Evolutionary conservation across 768 basidiomycete genomes (phyloP).

Genomic region (Kondoa malvinella): DNA sequence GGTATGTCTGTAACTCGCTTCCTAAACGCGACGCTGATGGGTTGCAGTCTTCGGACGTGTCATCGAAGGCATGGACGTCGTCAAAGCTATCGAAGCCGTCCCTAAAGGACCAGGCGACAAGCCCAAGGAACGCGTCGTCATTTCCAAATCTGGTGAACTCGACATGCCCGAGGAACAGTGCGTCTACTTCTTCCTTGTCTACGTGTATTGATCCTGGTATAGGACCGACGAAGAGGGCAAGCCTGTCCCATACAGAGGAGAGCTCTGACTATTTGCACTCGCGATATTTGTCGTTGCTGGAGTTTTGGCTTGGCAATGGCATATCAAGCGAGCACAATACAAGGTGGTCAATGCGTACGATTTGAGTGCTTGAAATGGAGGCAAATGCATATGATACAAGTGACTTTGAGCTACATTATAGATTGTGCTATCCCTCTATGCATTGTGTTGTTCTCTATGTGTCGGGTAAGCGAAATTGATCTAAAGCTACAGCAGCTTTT

Average conservation of each 20-base stretch:
- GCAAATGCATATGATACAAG: neutral
- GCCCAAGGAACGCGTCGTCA: slow-evolving; percentile 58
- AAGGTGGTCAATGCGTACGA: neutral
- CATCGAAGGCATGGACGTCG: slow-evolving; percentile 77
- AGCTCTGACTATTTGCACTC: neutral
- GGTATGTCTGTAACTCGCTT: neutral
- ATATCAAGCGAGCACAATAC: neutral
- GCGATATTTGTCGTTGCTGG: neutral
- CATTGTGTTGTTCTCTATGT: too few relatives aligned
- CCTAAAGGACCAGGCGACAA: slow-evolving; percentile 53
- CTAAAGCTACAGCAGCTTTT: neutral
- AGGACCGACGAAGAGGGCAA: neutral
- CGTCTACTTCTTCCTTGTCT: neutral
- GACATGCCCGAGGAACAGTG: slow-evolving; percentile 16
- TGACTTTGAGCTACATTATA: neutral
- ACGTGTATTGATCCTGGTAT: neutral
- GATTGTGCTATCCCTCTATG: too few relatives aligned
- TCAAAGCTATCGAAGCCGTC: slow-evolving; percentile 43
- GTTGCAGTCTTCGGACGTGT: slow-evolving; percentile 69
- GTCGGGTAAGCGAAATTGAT: too few relatives aligned
- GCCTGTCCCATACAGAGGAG: neutral
- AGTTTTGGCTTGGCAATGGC: neutral
- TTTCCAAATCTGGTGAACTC: slow-evolving; percentile 78
- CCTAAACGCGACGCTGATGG: neutral
- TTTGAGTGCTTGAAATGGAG: neutral